Percentiles rank a stretch among this genome's conserved stretches.
These are phyloP conservation scores for Blastocystis sp. DNA, from an alignment of 352 stramenopile species.

Conservation along the genomic window DNA sequence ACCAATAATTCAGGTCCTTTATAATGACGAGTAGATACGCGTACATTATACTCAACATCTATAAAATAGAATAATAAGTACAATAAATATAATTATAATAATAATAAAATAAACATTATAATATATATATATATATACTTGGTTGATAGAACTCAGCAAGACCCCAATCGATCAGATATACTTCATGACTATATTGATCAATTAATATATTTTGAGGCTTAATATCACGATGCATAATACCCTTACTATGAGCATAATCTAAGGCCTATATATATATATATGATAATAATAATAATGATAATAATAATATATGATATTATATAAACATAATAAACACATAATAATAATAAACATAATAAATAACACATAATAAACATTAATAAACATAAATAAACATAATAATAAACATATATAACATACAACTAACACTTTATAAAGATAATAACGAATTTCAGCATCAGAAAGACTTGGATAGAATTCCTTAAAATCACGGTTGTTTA, in stretches of 20 bases:
- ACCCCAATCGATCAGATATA: slow-evolving; percentile 95
- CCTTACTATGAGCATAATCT: slow-evolving; percentile 95
- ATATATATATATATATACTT: slow-evolving; percentile 37
- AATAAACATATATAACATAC: not conserved
- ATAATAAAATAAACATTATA: too few species aligned
- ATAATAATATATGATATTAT: too few species aligned
- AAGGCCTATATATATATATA: slow-evolving; percentile 60
- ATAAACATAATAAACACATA: not conserved
- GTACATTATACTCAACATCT: slow-evolving; percentile 75
- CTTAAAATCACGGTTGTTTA: slow-evolving; percentile 99
- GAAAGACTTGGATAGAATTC: slow-evolving; percentile 56
- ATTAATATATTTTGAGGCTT: slow-evolving; percentile 99
- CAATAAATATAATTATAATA: not conserved
- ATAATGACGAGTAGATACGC: slow-evolving; percentile 92
- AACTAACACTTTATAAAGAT: slow-evolving; percentile 71
- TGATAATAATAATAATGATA: not conserved
- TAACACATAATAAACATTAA: not conserved
- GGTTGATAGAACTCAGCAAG: slow-evolving; percentile 97
- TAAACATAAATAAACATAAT: not conserved
- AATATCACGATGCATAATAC: slow-evolving; percentile 98
- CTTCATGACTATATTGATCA: slow-evolving; percentile 85
- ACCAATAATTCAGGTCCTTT: slow-evolving; percentile 96
- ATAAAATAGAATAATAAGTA: not conserved
- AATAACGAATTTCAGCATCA: slow-evolving; percentile 95
- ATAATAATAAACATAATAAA: not conserved